Evolutionary conservation across 352 stramenopile species (phyloP), one percentile per base, ranked within the genome.

Genomic region (Pythium rishiriense): DNA sequence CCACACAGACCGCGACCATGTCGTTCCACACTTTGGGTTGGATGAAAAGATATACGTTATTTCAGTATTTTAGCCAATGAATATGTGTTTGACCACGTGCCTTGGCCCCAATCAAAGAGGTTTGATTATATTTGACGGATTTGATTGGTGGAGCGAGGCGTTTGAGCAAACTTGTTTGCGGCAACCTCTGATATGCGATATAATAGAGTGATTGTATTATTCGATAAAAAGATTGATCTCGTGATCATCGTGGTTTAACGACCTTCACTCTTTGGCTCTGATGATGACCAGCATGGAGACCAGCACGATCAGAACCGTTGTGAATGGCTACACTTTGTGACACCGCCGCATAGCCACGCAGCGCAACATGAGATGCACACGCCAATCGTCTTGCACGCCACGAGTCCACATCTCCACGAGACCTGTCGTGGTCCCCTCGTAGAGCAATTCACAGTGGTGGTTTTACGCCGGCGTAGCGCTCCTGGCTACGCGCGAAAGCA

Each of bases 1-100:
- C 48, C 58, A 55, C 46, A 59, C 26, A 47, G 4, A 41, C 35
- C 6, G 35, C 12, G 14, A 46, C 58, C 58, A 53, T 54, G 47
- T 66, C 59, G 26, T 19, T 35, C 49, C 39, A 54, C 3, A 5
- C 2, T 11, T n/a, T 35, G 24, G n/a, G 64, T 69, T 64, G 62
- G 62, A n/a, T 47, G 25, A 53, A 69, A 62, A 41, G n/a, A 14
- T 31, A 28, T 4, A 41, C 17, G 35, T 41, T 37, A 6, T 37
- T 37, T 37, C 37, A 58, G 4, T 3, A 29, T 70, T 69, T 68
- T 61, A 50, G 12, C 67, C 58, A 75, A 73, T 68, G 0, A 50
- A 6, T n/a, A 42, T 12, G 7, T 2, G 1, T 0, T 10, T 19
- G 12, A 49, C 11, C 70, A 63, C 67, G 70, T 72, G 67, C 46